Percentiles rank a stretch among this genome's conserved stretches.
Conservation (phyloP, 108 stramenopile species). For the Discostella stelligeroides region DNA sequence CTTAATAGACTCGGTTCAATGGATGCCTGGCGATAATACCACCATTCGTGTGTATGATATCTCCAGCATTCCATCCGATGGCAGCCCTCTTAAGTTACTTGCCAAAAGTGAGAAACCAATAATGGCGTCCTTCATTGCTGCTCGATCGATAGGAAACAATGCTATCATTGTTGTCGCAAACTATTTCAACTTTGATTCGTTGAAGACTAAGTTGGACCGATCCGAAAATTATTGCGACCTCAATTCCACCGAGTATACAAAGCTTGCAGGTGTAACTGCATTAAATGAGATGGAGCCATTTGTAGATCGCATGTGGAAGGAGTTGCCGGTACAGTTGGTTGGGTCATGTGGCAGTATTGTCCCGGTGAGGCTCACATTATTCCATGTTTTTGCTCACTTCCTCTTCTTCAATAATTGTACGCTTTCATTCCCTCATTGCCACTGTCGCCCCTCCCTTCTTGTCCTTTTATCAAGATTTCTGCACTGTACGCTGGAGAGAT, state of each 20-base stretch:
- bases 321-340: constrained; percentile 31
- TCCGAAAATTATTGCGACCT: constrained; percentile 46
- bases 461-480: constrained; percentile 14
- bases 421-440: background rate
- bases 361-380: background rate
- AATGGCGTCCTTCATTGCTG: constrained; percentile 34
- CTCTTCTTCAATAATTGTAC: too few species aligned
- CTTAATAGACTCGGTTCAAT: too few species aligned
- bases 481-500: constrained; percentile 41
- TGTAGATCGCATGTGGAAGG: constrained; percentile 37
- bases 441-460: background rate
- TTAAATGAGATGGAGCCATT: constrained; percentile 36
- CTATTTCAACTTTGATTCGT: constrained; percentile 28
- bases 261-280: constrained; percentile 39
- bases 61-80: constrained; percentile 39
- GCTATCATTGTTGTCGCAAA: constrained; percentile 31
- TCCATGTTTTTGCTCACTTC: background rate
- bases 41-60: constrained; percentile 46
- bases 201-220: constrained; percentile 37
- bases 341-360: constrained; percentile 38
- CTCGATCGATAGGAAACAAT: constrained; percentile 27
- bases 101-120: constrained; percentile 37
- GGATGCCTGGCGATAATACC: constrained; percentile 2
- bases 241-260: constrained; percentile 41
- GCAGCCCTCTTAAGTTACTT: constrained; percentile 39